Conservation (phyloP, 768 basidiomycete genomes). For the Trametopsis cervina region DNA sequence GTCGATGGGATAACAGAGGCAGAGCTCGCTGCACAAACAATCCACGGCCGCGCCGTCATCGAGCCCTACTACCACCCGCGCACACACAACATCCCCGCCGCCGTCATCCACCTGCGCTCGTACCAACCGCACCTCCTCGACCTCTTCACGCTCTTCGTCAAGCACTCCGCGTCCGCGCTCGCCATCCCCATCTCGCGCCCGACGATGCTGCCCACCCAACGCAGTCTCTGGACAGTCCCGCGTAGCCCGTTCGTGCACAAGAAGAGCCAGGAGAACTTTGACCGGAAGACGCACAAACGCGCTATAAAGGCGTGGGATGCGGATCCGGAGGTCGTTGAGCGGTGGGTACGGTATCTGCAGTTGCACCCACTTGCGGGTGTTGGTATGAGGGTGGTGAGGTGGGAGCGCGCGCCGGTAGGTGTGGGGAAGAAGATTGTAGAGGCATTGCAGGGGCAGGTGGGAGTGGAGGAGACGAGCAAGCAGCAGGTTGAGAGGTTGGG, state of each 20-base stretch:
- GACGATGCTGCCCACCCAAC: slow-evolving; percentile 62
- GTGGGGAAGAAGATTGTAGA: slow-evolving; percentile 36
- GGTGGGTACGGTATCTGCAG: slow-evolving; percentile 75
- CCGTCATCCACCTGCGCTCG: slow-evolving; percentile 76
- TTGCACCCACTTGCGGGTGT: slow-evolving; percentile 78
- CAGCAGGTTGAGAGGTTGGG: slow-evolving; percentile 26
- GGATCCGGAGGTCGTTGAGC: slow-evolving; percentile 65
- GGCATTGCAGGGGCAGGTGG: slow-evolving; percentile 26
- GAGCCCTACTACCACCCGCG: slow-evolving; percentile 49
- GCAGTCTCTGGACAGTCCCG: slow-evolving; percentile 79
- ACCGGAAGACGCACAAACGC: slow-evolving; percentile 75
- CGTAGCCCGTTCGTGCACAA: slow-evolving; percentile 88
- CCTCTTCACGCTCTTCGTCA: slow-evolving; percentile 77
- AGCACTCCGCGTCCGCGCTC: slow-evolving; percentile 79
- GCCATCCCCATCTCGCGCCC: slow-evolving; percentile 70
- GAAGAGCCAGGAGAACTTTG: slow-evolving; percentile 94
- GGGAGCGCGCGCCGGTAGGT: slow-evolving; percentile 60
- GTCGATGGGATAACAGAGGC: slow-evolving; percentile 23
- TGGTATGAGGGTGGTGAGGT: slow-evolving; percentile 74
- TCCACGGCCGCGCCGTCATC: slow-evolving; percentile 56
- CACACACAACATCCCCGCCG: slow-evolving; percentile 70
- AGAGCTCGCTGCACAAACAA: slow-evolving; percentile 43
- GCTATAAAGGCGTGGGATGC: slow-evolving; percentile 90
- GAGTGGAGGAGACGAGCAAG: slow-evolving; percentile 20
- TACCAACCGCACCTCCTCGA: slow-evolving; percentile 61